Percentiles rank a stretch among this genome's conserved stretches.
Evolutionary conservation across 1,139 yeast genomes (phyloP).

Genomic region (Candida tropicalis): DNA sequence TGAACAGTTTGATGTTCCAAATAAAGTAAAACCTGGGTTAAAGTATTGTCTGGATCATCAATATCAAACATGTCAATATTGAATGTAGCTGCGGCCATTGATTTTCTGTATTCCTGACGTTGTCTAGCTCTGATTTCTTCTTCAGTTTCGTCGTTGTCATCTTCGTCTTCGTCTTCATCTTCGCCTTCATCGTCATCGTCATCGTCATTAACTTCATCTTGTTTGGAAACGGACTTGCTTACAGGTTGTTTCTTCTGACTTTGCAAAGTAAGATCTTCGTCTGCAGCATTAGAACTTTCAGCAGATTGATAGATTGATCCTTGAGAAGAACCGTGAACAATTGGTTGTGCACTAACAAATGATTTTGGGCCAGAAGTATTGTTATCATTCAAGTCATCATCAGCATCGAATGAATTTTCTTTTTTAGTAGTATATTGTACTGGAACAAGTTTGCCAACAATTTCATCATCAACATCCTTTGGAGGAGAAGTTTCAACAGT

Average conservation of each 20-base stretch:
- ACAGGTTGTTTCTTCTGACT: background rate
- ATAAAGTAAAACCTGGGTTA: constrained; percentile 80
- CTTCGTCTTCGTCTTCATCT: background rate
- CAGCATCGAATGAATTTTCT: background rate
- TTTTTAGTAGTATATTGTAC: constrained; percentile 5
- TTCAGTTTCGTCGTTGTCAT: constrained; percentile 24
- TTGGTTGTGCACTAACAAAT: background rate
- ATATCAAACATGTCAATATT: constrained; percentile 77
- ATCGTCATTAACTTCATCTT: too few species aligned
- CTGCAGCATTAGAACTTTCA: constrained; percentile 1
- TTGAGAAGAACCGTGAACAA: background rate
- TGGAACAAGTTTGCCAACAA: constrained; percentile 17
- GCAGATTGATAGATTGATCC: constrained; percentile 6
- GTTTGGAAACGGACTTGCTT: background rate
- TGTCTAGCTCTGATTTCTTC: constrained; percentile 41
- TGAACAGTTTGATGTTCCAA: constrained; percentile 93
- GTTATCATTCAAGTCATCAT: background rate
- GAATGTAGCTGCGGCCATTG: constrained; percentile 59
- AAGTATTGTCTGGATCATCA: constrained; percentile 82
- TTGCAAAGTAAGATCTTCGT: background rate
- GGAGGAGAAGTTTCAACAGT: constrained; percentile 39
- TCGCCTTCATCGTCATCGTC: background rate
- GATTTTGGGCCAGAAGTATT: background rate
- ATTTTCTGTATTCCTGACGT: constrained; percentile 51
- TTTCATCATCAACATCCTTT: constrained; percentile 23